These are phyloP conservation scores for Choricystis sp. DNA, from an alignment of 139 green algal species.

Conservation along the genomic window DNA sequence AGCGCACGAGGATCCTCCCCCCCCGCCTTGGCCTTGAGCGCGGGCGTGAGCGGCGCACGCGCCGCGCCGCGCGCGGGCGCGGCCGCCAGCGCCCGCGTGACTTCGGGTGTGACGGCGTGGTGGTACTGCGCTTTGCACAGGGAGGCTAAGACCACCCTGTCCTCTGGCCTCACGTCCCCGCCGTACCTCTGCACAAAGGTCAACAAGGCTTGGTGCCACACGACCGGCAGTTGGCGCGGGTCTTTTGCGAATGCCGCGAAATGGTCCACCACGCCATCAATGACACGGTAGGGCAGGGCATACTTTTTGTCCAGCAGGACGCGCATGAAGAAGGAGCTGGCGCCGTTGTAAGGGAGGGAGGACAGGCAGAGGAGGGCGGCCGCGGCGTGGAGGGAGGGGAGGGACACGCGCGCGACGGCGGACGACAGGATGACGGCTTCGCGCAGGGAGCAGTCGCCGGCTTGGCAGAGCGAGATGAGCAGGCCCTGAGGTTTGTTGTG, in stretches of 20 bases:
- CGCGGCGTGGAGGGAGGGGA: slow-evolving; percentile 84
- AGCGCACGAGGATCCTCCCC: slow-evolving; percentile 35
- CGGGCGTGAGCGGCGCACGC: slow-evolving; percentile 2
- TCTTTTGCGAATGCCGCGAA: slow-evolving; percentile 67
- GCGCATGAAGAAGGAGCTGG: slow-evolving; percentile 93
- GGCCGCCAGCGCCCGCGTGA: slow-evolving; percentile 69
- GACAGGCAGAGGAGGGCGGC: slow-evolving; percentile 79
- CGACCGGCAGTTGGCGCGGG: slow-evolving; percentile 78
- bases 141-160: slow-evolving; percentile 55
- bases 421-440: slow-evolving; percentile 89
- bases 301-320: slow-evolving; percentile 99
- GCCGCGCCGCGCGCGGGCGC: slow-evolving; percentile 12
- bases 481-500: too few relatives aligned
- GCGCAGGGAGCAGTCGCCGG: slow-evolving; percentile 66
- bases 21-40: slow-evolving; percentile 12
- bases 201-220: slow-evolving; percentile 95
- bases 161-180: slow-evolving; percentile 64
- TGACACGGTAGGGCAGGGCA: slow-evolving; percentile 78
- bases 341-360: slow-evolving; percentile 82
- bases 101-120: slow-evolving; percentile 77
- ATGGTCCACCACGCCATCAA: slow-evolving; percentile 54
- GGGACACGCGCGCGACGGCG: slow-evolving; percentile 60
- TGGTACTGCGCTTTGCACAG: slow-evolving; percentile 72
- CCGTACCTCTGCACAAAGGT: slow-evolving; percentile 94
- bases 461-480: slow-evolving; percentile 71